A percentile compares a stretch with the other conserved stretches of the same genome.
phyloP scores from a whole-genome alignment of 78 protist genomes.

The Chrysochromulina tobinii region DNA sequence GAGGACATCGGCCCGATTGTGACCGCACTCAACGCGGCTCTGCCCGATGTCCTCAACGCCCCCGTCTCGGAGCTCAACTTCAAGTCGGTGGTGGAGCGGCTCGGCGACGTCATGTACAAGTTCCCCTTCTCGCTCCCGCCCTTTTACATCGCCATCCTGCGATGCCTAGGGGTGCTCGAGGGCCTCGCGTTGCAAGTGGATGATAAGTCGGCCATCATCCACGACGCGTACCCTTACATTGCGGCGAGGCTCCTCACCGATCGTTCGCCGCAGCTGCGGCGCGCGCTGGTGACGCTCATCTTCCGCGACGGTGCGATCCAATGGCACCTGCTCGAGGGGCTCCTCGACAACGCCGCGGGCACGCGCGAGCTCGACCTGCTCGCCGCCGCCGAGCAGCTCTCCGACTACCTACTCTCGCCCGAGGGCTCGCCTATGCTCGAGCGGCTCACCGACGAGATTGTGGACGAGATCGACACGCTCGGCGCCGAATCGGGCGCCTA shows the following conservation, averaged over 20 bases:
- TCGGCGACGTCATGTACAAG: constrained; percentile 33
- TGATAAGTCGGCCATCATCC: neutral
- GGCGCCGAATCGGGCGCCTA: too few relatives aligned
- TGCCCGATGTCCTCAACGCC: neutral
- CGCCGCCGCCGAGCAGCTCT: neutral
- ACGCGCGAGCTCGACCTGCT: neutral
- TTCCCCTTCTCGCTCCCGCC: constrained; percentile 37
- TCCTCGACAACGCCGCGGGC: constrained; percentile 4
- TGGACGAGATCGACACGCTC: too few relatives aligned
- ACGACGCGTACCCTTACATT: constrained; percentile 27
- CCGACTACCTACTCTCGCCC: constrained; percentile 3
- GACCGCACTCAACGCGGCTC: neutral
- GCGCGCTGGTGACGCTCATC: neutral
- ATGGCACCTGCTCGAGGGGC: neutral
- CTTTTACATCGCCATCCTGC: constrained; percentile 18
- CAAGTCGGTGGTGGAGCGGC: constrained; percentile 5
- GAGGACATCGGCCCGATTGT: neutral
- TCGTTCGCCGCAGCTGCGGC: constrained; percentile 13
- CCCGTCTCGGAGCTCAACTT: constrained; percentile 6
- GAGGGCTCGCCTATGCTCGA: neutral
- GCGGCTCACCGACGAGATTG: neutral
- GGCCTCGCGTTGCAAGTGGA: constrained; percentile 35
- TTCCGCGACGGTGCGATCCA: neutral
- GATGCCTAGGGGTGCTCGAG: constrained; percentile 37
- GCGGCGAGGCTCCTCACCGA: constrained; percentile 28